A percentile compares a stretch with the other conserved stretches of the same genome.
These are phyloP conservation scores for Flaveria sonorensis DNA, from an alignment of 129 eudicot species.

Conservation along the genomic window DNA sequence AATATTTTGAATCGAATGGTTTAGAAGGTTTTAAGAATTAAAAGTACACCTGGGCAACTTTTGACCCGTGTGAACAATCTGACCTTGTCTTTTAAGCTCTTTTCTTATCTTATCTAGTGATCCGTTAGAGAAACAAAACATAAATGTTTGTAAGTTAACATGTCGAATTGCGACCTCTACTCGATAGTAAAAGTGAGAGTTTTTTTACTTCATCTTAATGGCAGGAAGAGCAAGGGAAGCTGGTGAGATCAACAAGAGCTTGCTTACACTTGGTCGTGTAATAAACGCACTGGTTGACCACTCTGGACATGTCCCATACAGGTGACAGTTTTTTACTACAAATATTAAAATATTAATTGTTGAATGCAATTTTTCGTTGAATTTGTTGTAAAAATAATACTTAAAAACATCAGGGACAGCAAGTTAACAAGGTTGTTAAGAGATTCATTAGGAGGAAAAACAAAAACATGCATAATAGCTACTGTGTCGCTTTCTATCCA, in stretches of 20 bases:
- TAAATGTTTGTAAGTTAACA: not conserved
- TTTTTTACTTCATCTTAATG: constrained; percentile 25
- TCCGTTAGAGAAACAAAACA: not conserved
- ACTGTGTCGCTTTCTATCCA: constrained; percentile 56
- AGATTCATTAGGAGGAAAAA: constrained; percentile 73
- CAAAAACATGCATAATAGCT: constrained; percentile 71
- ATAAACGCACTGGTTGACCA: constrained; percentile 62
- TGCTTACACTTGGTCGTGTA: constrained; percentile 69
- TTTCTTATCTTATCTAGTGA: not conserved
- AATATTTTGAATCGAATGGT: not conserved
- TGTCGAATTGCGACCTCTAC: constrained; percentile 3
- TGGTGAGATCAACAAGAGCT: constrained; percentile 68
- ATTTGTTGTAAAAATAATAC: constrained; percentile 5
- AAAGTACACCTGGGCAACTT: not conserved
- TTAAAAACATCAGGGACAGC: constrained; percentile 52
- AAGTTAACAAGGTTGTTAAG: constrained; percentile 62
- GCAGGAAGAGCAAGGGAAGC: constrained; percentile 73
- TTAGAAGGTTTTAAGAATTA: not conserved
- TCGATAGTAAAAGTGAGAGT: not conserved
- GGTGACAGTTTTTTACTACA: constrained; percentile 33
- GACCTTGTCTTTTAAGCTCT: not conserved
- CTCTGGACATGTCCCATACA: constrained; percentile 67
- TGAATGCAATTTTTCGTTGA: not conserved
- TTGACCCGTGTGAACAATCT: not conserved
- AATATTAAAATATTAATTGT: not conserved